Evolutionary conservation across 2,329 filamentous ascomycete genomes (phyloP).

Genomic region (Ophiostoma angusticollis): DNA sequence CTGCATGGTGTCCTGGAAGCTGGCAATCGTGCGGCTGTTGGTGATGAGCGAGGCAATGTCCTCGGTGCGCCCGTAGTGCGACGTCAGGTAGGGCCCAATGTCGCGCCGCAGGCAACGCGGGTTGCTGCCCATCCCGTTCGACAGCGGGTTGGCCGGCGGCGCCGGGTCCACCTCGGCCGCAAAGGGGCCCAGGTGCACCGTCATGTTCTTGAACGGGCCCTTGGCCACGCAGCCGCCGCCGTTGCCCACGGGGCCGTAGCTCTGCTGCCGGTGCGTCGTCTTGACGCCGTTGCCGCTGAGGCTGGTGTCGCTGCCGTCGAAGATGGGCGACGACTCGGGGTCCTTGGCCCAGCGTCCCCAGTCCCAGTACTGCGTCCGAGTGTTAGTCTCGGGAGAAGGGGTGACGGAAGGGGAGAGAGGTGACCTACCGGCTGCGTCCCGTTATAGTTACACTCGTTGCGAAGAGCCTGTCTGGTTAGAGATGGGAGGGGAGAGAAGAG

Average conservation of each 20-base stretch:
- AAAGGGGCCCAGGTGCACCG: slow-evolving; percentile 22
- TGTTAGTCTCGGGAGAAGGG: no score
- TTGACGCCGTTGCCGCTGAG: slow-evolving; percentile 35
- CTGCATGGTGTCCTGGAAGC: slow-evolving; percentile 35
- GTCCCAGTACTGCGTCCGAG: slow-evolving; percentile 35
- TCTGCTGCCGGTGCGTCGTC: slow-evolving; percentile 17
- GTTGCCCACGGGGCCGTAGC: slow-evolving; percentile 29
- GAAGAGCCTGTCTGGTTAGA: background rate
- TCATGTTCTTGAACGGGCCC: slow-evolving; percentile 30
- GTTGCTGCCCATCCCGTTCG: slow-evolving; percentile 28
- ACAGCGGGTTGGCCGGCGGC: slow-evolving; percentile 19
- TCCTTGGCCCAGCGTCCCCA: slow-evolving; percentile 36
- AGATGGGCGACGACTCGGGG: slow-evolving; percentile 35
- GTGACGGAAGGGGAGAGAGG: background rate
- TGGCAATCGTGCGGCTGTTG: slow-evolving; percentile 22
- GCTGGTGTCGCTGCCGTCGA: slow-evolving; percentile 39
- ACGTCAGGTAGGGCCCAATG: slow-evolving; percentile 22
- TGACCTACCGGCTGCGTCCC: slow-evolving; percentile 22
- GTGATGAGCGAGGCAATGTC: slow-evolving; percentile 26
- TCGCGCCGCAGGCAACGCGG: slow-evolving; percentile 33
- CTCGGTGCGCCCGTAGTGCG: slow-evolving; percentile 15
- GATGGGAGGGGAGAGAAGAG: no score
- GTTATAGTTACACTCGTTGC: slow-evolving; percentile 28
- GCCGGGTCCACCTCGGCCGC: slow-evolving; percentile 17
- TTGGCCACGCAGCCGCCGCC: slow-evolving; percentile 41